Percentiles rank a stretch among this genome's conserved stretches.
phyloP scores from a whole-genome alignment of 2,329 filamentous ascomycete genomes.

The Madurella mycetomatis region DNA sequence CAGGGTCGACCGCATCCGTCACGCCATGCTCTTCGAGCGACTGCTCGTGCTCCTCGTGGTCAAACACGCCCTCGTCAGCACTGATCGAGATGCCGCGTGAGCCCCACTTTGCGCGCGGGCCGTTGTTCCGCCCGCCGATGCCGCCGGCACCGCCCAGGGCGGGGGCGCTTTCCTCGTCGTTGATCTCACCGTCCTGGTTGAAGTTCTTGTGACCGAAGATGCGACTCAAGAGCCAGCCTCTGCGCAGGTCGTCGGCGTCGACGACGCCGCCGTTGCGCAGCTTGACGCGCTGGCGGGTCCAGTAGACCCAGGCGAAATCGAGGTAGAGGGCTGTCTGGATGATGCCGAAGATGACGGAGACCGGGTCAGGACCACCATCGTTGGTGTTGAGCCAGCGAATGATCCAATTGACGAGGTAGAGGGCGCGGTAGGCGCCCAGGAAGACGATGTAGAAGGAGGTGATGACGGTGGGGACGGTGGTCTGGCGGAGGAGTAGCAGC shows the following conservation, averaged over 20 bases:
- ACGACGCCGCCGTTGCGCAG: conserved; percentile 82
- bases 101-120: conserved; percentile 54
- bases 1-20: conserved; percentile 49
- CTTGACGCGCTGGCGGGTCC: conserved; percentile 88
- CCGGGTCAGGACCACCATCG: conserved; percentile 58
- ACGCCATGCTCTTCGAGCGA: conserved; percentile 37
- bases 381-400: conserved; percentile 57
- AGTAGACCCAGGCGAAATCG: conserved; percentile 98
- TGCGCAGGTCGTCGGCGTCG: conserved; percentile 80
- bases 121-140: conserved; percentile 20
- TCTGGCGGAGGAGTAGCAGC: conserved; percentile 85
- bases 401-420: conserved; percentile 94
- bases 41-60: conserved; percentile 41
- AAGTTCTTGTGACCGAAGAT: conserved; percentile 63
- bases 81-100: conserved; percentile 62
- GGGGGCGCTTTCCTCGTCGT: conserved; percentile 56
- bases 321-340: conserved; percentile 86
- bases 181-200: conserved; percentile 30
- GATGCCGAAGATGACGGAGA: conserved; percentile 79
- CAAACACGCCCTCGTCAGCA: conserved; percentile 58
- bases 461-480: conserved; percentile 92
- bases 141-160: conserved; percentile 37
- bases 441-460: conserved; percentile 93
- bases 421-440: conserved; percentile 78
- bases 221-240: conserved; percentile 76